These are phyloP conservation scores for Kickxella alabastrina DNA, from an alignment of 192 early-diverging fungal species.

Conservation along the genomic window DNA sequence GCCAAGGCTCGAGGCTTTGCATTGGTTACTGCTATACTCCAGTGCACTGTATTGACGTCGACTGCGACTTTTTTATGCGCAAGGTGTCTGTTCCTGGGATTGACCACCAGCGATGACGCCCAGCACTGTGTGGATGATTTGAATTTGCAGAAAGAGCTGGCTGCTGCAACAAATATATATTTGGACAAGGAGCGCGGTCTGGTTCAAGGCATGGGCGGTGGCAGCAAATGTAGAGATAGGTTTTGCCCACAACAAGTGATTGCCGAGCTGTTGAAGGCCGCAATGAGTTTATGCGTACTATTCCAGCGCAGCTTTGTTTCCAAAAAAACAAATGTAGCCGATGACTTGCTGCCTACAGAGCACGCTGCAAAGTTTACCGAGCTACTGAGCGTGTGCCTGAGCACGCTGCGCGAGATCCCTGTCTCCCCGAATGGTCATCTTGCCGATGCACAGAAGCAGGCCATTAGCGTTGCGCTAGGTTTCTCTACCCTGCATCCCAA, in stretches of 20 bases:
- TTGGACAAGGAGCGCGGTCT: constrained; percentile 5
- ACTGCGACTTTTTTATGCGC: constrained; percentile 32
- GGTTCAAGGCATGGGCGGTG: too few relatives aligned
- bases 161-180: not conserved
- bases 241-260: constrained; percentile 32
- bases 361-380: constrained; percentile 12
- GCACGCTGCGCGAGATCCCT: constrained; percentile 3
- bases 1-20: constrained; percentile 11
- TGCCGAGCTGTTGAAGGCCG: constrained; percentile 38
- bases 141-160: constrained; percentile 15
- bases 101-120: constrained; percentile 9
- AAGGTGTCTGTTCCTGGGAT: constrained; percentile 26
- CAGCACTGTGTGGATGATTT: constrained; percentile 15
- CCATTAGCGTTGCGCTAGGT: constrained; percentile 29
- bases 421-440: constrained; percentile 12
- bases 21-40: constrained; percentile 3
- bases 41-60: not conserved
- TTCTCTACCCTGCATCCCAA: constrained; percentile 23
- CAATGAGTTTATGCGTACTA: constrained; percentile 28
- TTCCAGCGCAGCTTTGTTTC: constrained; percentile 6
- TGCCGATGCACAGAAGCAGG: constrained; percentile 26
- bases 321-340: not conserved
- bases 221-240: not conserved
- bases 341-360: constrained; percentile 26
- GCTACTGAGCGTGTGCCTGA: constrained; percentile 18